Conservation (phyloP, 2,329 filamentous ascomycete species). For the Colletotrichum ledebouriae region DNA sequence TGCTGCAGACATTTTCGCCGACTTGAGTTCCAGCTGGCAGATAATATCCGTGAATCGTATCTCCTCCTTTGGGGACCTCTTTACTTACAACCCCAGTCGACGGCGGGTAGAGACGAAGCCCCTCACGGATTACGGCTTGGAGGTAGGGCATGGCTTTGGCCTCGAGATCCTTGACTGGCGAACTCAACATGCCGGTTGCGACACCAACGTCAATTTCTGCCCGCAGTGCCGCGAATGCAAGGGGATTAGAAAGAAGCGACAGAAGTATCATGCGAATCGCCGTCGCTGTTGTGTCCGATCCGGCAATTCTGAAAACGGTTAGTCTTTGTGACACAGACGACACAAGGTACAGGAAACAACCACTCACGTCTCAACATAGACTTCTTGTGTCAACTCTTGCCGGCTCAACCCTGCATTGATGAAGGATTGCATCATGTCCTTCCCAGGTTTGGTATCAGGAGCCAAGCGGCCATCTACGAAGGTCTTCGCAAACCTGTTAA, state of each 20-base stretch:
- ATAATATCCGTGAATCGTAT: conserved; percentile 52
- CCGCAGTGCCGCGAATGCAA: conserved; percentile 59
- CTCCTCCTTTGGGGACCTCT: conserved; percentile 58
- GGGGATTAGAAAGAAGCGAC: conserved; percentile 63
- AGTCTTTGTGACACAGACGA: background rate
- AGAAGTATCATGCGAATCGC: conserved; percentile 62
- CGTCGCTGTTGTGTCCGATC: conserved; percentile 53
- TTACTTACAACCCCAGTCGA: conserved; percentile 64
- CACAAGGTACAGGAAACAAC: too few relatives aligned
- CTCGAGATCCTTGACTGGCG: conserved; percentile 52
- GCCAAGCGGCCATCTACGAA: too few relatives aligned
- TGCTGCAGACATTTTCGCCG: conserved; percentile 56
- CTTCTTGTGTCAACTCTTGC: conserved; percentile 48
- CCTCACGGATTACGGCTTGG: conserved; percentile 66
- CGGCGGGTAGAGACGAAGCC: conserved; percentile 63
- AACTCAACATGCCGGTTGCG: conserved; percentile 31
- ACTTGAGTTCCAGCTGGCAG: conserved; percentile 55
- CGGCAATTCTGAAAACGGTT: conserved; percentile 46
- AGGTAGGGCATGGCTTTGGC: conserved; percentile 58
- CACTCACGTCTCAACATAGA: conserved; percentile 42
- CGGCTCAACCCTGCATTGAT: conserved; percentile 47
- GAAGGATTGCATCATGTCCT: conserved; percentile 52
- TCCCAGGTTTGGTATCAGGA: background rate
- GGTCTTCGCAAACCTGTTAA: too few relatives aligned
- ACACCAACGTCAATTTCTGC: conserved; percentile 59